A percentile compares a stretch with the other conserved stretches of the same genome.
phyloP scores from a whole-genome alignment of 805 yeast species.

The Ogataea thermomethanolica region DNA sequence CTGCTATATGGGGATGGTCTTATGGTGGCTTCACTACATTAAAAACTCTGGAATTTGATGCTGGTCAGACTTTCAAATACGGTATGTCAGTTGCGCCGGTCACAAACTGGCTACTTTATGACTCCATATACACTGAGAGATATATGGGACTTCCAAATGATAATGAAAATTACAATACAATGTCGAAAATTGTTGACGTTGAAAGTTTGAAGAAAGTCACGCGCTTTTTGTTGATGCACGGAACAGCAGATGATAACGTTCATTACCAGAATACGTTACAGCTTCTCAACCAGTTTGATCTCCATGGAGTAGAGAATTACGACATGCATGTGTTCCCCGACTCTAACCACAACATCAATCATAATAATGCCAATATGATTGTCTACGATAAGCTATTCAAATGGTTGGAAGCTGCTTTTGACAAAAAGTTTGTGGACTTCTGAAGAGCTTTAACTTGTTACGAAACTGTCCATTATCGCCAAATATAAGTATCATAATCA shows the following conservation, averaged over 20 bases:
- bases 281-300: constrained; percentile 57
- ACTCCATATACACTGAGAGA: constrained; percentile 77
- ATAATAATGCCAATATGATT: constrained; percentile 74
- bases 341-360: constrained; percentile 78
- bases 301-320: constrained; percentile 56
- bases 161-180: constrained; percentile 48
- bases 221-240: constrained; percentile 70
- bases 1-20: constrained; percentile 87
- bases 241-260: constrained; percentile 83
- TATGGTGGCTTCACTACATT: constrained; percentile 79
- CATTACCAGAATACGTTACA: constrained; percentile 68
- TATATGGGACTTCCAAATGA: constrained; percentile 58
- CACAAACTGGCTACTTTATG: constrained; percentile 72
- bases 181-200: constrained; percentile 42
- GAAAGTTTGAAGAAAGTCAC: constrained; percentile 44
- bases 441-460: not conserved
- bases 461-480: not conserved
- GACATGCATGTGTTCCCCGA: constrained; percentile 92
- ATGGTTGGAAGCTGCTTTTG: constrained; percentile 67
- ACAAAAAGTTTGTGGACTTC: constrained; percentile 8
- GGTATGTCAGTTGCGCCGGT: constrained; percentile 88
- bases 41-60: constrained; percentile 68
- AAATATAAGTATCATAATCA: not conserved
- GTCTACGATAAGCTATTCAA: constrained; percentile 65
- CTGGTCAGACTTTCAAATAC: constrained; percentile 58